These are phyloP conservation scores for Aspergillus saccharolyticus DNA, from an alignment of 495 filamentous ascomycete species.

Conservation along the genomic window DNA sequence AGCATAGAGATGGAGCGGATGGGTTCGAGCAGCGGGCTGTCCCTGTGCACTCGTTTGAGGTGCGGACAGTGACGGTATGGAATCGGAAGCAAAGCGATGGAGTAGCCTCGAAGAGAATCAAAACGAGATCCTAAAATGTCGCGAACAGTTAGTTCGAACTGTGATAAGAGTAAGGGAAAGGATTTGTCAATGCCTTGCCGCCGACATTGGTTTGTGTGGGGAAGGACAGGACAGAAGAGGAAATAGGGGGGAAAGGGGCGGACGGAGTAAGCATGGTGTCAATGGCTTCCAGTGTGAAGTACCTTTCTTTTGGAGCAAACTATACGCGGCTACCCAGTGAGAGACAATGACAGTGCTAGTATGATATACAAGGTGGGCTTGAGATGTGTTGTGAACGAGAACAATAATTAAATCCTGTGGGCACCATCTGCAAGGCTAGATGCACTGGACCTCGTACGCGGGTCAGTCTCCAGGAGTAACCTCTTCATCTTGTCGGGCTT, in stretches of 20 bases:
- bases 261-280: not conserved
- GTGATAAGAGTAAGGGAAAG: slow-evolving; percentile 13
- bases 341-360: too few relatives aligned
- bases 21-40: slow-evolving; percentile 22
- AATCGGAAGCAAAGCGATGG: slow-evolving; percentile 25
- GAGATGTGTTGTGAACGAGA: too few relatives aligned
- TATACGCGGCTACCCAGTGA: too few relatives aligned
- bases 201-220: slow-evolving; percentile 20
- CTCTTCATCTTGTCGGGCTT: too few relatives aligned
- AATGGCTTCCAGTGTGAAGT: too few relatives aligned
- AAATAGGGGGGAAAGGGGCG: slow-evolving; percentile 4
- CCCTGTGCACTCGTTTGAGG: slow-evolving; percentile 31
- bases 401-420: too few relatives aligned
- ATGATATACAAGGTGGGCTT: too few relatives aligned
- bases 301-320: too few relatives aligned
- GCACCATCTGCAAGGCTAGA: too few relatives aligned
- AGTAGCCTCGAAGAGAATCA: slow-evolving; percentile 24
- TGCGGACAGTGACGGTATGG: slow-evolving; percentile 25
- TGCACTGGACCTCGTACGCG: too few relatives aligned
- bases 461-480: too few relatives aligned
- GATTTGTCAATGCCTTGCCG: slow-evolving; percentile 29
- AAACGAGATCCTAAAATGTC: slow-evolving; percentile 31
- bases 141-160: slow-evolving; percentile 26
- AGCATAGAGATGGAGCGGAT: slow-evolving; percentile 26
- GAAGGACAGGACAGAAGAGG: slow-evolving; percentile 1